Evolutionary conservation across 768 basidiomycete genomes (phyloP).

Genomic region (Dacryopinax spathularia): DNA sequence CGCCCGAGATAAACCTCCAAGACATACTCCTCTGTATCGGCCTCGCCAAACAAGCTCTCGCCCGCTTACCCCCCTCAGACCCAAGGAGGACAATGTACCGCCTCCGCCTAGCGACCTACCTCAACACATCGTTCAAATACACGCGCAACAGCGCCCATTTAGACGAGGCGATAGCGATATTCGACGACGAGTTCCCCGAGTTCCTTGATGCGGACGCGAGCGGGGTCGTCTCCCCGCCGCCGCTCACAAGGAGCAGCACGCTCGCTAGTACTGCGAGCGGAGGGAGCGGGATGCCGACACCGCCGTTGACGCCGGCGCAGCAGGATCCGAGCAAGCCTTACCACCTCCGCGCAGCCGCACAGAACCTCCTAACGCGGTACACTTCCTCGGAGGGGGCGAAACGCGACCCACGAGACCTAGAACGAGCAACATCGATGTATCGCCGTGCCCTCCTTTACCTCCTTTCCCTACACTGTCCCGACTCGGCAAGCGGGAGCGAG

Average conservation of each 20-base stretch:
- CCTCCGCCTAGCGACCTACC: background rate
- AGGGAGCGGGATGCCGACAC: background rate
- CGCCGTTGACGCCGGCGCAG: background rate
- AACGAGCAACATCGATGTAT: background rate
- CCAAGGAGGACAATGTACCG: background rate
- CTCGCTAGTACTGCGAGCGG: background rate
- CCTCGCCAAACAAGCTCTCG: background rate
- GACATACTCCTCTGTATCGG: background rate
- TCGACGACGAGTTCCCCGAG: constrained; percentile 2
- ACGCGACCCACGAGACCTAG: background rate
- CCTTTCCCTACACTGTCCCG: background rate
- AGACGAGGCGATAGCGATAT: background rate
- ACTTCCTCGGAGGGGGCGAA: background rate
- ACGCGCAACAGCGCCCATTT: background rate
- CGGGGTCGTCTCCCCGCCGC: background rate
- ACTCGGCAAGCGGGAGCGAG: background rate
- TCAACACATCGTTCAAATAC: background rate
- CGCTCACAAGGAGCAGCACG: background rate
- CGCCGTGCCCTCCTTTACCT: background rate
- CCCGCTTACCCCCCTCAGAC: background rate
- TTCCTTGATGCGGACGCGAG: background rate
- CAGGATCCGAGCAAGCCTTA: background rate
- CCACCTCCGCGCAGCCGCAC: background rate
- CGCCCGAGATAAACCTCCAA: background rate
- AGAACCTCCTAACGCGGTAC: background rate